Evolutionary conservation across 2,329 filamentous ascomycete genomes (phyloP).

Genomic region (Fusarium dimerum): DNA sequence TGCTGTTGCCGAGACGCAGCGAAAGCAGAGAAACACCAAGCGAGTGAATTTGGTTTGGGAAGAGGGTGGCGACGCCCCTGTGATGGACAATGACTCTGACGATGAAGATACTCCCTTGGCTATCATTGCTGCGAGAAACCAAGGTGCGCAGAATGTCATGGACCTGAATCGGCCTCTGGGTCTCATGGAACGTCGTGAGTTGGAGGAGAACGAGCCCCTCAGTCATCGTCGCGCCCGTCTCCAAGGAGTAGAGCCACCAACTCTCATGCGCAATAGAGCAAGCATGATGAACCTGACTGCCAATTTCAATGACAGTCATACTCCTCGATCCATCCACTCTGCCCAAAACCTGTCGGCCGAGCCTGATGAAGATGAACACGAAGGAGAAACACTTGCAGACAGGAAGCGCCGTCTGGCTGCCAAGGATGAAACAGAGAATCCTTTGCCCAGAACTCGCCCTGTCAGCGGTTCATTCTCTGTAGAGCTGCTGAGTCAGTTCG

Average conservation of each 20-base stretch:
- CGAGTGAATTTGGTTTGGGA: conserved; percentile 92
- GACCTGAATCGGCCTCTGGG: conserved; percentile 68
- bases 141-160: conserved; percentile 51
- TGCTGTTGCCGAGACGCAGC: conserved; percentile 83
- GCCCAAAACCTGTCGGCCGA: conserved; percentile 33
- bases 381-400: conserved; percentile 66
- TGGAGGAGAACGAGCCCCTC: conserved; percentile 92
- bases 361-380: conserved; percentile 62
- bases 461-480: conserved; percentile 67
- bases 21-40: conserved; percentile 70
- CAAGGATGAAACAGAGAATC: conserved; percentile 47
- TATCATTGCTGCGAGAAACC: conserved; percentile 66
- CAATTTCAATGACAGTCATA: conserved; percentile 19
- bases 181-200: conserved; percentile 75
- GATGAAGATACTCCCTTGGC: conserved; percentile 90
- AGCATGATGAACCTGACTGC: conserved; percentile 47
- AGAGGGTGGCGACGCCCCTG: conserved; percentile 53
- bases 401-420: conserved; percentile 66
- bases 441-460: conserved; percentile 55
- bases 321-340: conserved; percentile 24
- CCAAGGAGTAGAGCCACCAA: conserved; percentile 58
- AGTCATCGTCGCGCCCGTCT: conserved; percentile 75
- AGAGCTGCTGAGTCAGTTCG: conserved; percentile 69
- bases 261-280: conserved; percentile 40
- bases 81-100: conserved; percentile 48